Evolutionary conservation across 495 filamentous ascomycete genomes (phyloP).

Genomic region (Parathielavia hyrcaniae): DNA sequence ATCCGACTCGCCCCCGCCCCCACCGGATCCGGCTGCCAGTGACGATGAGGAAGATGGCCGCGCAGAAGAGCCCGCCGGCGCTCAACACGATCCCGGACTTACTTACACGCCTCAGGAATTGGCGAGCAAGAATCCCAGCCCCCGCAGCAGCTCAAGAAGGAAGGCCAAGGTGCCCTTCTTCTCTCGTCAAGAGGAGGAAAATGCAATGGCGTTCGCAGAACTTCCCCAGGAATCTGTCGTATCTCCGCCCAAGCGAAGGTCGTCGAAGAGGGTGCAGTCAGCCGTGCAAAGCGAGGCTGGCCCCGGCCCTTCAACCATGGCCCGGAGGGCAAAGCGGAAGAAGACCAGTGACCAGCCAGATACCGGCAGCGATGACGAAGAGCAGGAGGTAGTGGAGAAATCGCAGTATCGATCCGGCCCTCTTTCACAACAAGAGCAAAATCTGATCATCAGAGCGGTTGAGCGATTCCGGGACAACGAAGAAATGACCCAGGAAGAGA

Average conservation of each 20-base stretch:
- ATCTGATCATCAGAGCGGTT: constrained; percentile 32
- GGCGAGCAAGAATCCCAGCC: background rate
- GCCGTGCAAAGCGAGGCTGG: background rate
- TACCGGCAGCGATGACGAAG: background rate
- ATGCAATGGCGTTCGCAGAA: constrained; percentile 10
- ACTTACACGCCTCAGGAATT: background rate
- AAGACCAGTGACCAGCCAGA: background rate
- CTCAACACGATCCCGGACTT: background rate
- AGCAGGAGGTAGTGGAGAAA: background rate
- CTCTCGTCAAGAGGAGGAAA: constrained; percentile 15
- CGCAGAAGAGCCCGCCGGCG: background rate
- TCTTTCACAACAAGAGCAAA: constrained; percentile 31
- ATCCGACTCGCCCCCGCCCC: background rate
- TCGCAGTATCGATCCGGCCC: constrained; percentile 25
- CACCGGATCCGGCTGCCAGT: background rate
- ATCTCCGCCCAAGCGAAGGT: background rate
- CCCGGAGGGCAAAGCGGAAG: background rate
- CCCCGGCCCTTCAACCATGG: background rate
- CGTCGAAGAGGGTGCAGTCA: background rate
- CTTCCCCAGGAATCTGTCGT: constrained; percentile 12
- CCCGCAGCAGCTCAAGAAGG: background rate
- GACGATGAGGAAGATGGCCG: background rate
- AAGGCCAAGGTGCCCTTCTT: constrained; percentile 19
- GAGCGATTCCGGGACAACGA: constrained; percentile 35
- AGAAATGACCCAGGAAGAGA: constrained; percentile 32